Evolutionary conservation across 179 eudicot species (phyloP), one percentile per base, ranked within the genome.

Genomic region (Amaranthus tricolor): DNA sequence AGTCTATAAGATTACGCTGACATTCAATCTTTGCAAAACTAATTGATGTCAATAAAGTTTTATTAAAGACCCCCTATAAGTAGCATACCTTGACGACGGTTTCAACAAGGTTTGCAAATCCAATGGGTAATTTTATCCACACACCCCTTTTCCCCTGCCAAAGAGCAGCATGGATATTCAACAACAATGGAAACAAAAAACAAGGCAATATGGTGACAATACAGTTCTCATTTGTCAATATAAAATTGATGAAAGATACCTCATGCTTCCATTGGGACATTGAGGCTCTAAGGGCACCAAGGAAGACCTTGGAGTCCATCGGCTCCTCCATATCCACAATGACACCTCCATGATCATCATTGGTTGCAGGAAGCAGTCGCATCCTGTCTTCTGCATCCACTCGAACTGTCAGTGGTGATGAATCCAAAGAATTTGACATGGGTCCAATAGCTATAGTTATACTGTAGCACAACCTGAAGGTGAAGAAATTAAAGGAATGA

Each of bases 291-390:
- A 93, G 96, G 48, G 68, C 55, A 67, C 73, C 54, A 66, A 11
- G 68, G 69, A 93, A 93, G 66, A 66, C 80, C 12, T 62, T 71
- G 9, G 91, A 76, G 56, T 88, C 91, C 89, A 89, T 89, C 47
- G 85, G 82, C 80, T 88, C 87, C 79, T 82, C 62, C 88, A 93
- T 71, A 61, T 91, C 82, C 74, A 89, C 91, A 54, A 85, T 85
- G 74, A 92, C 84, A 31, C 97, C 97, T 24, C 81, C 94, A 77
- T 82, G 82, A 24, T 84, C 86, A 60, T 92, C 97, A 75, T 89
- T 78, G 21, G 71, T 75, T 5, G 86, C 86, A 48, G 89, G 79
- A 78, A 92, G 97, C 64, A 82, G 70, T 72, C 24, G 73, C 62
- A 60, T n/a, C 47, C 86, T 84, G 79, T 83, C 82, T 59, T 86